phyloP scores from a whole-genome alignment of 2,329 filamentous ascomycete genomes.

The Ophiosphaerella herpotricha region DNA sequence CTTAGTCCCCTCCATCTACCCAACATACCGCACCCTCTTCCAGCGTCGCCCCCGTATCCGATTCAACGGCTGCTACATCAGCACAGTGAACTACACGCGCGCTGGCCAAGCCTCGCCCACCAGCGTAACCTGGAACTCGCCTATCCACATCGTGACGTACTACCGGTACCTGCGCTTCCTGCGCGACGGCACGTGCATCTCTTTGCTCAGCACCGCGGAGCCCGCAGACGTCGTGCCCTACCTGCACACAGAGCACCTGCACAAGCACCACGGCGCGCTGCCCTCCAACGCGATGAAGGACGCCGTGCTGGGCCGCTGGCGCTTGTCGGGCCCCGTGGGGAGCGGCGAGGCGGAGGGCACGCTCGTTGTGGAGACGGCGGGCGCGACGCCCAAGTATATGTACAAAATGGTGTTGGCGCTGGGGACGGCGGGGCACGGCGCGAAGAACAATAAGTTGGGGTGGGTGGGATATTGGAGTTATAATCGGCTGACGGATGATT shows the following conservation, averaged over 20 bases:
- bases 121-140: conserved; percentile 74
- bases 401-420: conserved; percentile 82
- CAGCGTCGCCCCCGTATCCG: conserved; percentile 81
- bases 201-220: conserved; percentile 78
- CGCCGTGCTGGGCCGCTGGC: conserved; percentile 69
- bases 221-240: conserved; percentile 87
- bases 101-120: conserved; percentile 74
- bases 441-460: conserved; percentile 80
- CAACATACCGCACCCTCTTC: conserved; percentile 69
- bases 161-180: conserved; percentile 97
- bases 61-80: conserved; percentile 96
- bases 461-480: conserved; percentile 95
- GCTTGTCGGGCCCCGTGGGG: conserved; percentile 58
- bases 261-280: conserved; percentile 48
- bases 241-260: conserved; percentile 72
- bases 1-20: conserved; percentile 44
- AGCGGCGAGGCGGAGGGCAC: conserved; percentile 37
- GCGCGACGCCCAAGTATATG: conserved; percentile 76
- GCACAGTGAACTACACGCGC: conserved; percentile 92
- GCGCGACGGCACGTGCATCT: conserved; percentile 82
- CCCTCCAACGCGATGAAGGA: conserved; percentile 67
- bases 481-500: conserved; percentile 87
- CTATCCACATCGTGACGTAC: conserved; percentile 95
- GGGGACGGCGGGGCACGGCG: conserved; percentile 61
- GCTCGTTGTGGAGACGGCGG: conserved; percentile 84